A percentile compares a stretch with the other conserved stretches of the same genome.
phyloP scores from a whole-genome alignment of 768 basidiomycete species.

The Lactarius evosmus region DNA sequence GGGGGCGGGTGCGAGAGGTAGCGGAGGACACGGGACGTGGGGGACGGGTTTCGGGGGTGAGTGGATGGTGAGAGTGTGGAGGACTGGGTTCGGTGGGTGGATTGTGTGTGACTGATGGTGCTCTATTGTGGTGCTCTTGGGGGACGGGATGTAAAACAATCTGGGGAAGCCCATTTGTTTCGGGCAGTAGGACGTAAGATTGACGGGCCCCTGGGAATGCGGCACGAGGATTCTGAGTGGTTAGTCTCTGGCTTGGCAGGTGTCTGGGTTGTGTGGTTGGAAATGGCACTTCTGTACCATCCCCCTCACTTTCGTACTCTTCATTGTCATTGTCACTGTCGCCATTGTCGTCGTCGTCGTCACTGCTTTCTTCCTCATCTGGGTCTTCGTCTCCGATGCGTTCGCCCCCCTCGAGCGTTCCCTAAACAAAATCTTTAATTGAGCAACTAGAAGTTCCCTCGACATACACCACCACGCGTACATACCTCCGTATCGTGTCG shows the following conservation, averaged over 20 bases:
- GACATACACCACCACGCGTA: neutral
- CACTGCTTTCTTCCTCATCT: neutral
- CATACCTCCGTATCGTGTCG: neutral
- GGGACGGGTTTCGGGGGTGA: neutral
- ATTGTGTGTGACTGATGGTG: neutral
- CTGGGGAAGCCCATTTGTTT: neutral
- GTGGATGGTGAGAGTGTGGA: neutral
- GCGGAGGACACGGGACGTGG: neutral
- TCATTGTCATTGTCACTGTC: neutral
- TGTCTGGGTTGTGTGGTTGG: neutral
- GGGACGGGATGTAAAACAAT: neutral
- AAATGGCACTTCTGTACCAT: neutral
- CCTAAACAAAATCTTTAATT: neutral
- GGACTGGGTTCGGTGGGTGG: neutral
- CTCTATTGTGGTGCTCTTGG: neutral
- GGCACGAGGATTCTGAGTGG: neutral
- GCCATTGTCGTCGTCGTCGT: neutral
- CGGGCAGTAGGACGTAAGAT: neutral
- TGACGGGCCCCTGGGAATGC: neutral
- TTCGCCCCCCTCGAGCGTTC: neutral
- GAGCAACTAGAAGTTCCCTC: neutral
- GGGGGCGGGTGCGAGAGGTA: conserved; percentile 3
- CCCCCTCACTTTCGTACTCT: neutral
- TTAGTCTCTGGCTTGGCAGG: neutral
- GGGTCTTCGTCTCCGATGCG: no score